These are phyloP conservation scores for Ascochyta fabae DNA, from an alignment of 2,329 filamentous ascomycete species.

Conservation along the genomic window DNA sequence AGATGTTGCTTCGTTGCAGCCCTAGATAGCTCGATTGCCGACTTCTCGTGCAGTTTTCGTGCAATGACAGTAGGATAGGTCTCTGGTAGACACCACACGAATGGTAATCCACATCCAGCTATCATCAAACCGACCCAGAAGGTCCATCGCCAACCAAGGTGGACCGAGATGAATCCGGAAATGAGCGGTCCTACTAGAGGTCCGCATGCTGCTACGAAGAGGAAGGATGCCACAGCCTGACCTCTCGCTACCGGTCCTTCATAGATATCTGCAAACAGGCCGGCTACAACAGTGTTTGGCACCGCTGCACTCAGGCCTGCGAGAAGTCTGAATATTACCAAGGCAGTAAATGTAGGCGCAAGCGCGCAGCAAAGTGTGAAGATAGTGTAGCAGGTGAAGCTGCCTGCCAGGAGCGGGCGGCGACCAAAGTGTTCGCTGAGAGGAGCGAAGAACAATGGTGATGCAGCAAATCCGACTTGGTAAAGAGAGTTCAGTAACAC, in stretches of 20 bases:
- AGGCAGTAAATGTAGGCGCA: slow-evolving; percentile 46
- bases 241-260: slow-evolving; percentile 61
- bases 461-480: slow-evolving; percentile 50
- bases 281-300: slow-evolving; percentile 62
- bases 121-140: slow-evolving; percentile 74
- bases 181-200: slow-evolving; percentile 68
- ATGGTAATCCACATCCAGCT: slow-evolving; percentile 63
- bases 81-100: slow-evolving; percentile 63
- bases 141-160: slow-evolving; percentile 69
- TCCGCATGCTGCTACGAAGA: slow-evolving; percentile 64
- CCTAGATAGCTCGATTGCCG: not conserved
- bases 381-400: slow-evolving; percentile 52
- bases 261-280: slow-evolving; percentile 69
- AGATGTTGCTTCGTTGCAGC: not conserved
- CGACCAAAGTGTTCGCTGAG: slow-evolving; percentile 52
- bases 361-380: slow-evolving; percentile 52
- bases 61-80: slow-evolving; percentile 47
- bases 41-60: slow-evolving; percentile 3
- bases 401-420: slow-evolving; percentile 52
- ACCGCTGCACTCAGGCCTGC: slow-evolving; percentile 47
- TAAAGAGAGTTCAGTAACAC: slow-evolving; percentile 54
- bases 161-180: slow-evolving; percentile 63
- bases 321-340: slow-evolving; percentile 51
- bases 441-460: slow-evolving; percentile 48
- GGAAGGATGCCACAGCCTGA: slow-evolving; percentile 60